phyloP scores from a whole-genome alignment of 1,284 basidiomycete species.

The Cryptococcus sp. region DNA sequence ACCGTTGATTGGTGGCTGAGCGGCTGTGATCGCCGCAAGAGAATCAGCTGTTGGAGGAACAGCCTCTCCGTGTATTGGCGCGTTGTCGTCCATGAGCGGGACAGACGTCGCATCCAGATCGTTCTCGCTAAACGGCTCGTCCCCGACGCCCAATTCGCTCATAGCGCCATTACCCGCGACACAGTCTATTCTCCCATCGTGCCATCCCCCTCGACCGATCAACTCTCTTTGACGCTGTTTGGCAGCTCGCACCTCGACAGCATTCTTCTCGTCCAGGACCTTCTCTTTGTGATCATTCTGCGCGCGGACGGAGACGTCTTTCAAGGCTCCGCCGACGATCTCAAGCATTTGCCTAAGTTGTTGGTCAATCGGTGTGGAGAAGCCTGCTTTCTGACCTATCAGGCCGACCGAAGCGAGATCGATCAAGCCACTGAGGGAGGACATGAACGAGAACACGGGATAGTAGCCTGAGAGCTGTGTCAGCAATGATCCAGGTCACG shows the following conservation, averaged over 20 bases:
- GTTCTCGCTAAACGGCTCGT: conserved; percentile 60
- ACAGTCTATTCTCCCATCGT: conserved; percentile 77
- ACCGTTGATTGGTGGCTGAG: conserved; percentile 2
- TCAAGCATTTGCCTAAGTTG: conserved; percentile 86
- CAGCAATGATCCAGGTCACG: not conserved
- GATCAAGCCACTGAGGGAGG: conserved; percentile 79
- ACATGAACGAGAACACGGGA: conserved; percentile 86
- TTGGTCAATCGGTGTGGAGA: conserved; percentile 78
- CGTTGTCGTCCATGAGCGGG: conserved; percentile 44
- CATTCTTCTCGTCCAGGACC: conserved; percentile 28
- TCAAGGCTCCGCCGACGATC: conserved; percentile 72
- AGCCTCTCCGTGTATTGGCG: conserved; percentile 36
- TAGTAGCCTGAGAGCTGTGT: conserved; percentile 60
- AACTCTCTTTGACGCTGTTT: conserved; percentile 49
- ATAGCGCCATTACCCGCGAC: conserved; percentile 80
- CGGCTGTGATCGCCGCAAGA: conserved; percentile 22
- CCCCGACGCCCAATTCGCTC: conserved; percentile 76
- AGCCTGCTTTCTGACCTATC: conserved; percentile 95
- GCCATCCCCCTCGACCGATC: conserved; percentile 66
- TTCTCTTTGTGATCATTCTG: conserved; percentile 54
- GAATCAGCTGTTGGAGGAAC: conserved; percentile 27
- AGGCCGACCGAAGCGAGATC: conserved; percentile 91
- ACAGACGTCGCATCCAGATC: conserved; percentile 48
- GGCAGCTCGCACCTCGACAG: conserved; percentile 27
- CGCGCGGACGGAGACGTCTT: conserved; percentile 57